Percentiles rank a stretch among this genome's conserved stretches.
Conservation (phyloP, 352 stramenopile genomes). For the Halophytophthora polymorphica region DNA sequence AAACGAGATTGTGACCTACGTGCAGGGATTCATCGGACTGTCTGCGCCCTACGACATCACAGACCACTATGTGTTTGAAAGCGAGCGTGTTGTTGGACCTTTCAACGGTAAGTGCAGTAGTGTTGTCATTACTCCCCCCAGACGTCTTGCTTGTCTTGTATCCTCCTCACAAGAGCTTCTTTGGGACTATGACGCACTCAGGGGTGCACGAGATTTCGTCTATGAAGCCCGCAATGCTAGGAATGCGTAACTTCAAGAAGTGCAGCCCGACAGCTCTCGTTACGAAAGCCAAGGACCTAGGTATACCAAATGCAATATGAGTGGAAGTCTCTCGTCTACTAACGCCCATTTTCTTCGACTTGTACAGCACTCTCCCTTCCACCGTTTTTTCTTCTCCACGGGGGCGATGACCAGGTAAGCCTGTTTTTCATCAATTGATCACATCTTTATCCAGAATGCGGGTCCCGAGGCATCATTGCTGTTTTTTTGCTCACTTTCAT, state of each 20-base stretch:
- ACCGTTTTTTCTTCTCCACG: constrained; percentile 57
- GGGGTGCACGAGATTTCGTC: constrained; percentile 72
- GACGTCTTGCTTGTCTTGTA: neutral
- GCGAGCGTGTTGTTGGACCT: constrained; percentile 45
- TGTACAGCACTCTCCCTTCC: constrained; percentile 35
- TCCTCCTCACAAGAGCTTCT: constrained; percentile 1
- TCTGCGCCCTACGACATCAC: constrained; percentile 67
- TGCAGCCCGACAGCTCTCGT: constrained; percentile 49
- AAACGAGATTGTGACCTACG: constrained; percentile 30
- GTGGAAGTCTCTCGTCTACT: neutral
- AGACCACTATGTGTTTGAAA: constrained; percentile 75
- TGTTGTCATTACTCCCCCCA: neutral
- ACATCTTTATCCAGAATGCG: too few relatives aligned
- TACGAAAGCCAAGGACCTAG: constrained; percentile 11
- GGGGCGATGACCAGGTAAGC: constrained; percentile 46
- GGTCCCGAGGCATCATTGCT: too few relatives aligned
- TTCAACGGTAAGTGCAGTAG: constrained; percentile 28
- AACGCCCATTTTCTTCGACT: neutral
- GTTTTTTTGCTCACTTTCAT: too few relatives aligned
- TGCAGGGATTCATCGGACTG: constrained; percentile 64
- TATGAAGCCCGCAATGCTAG: constrained; percentile 77
- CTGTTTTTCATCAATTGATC: too few relatives aligned
- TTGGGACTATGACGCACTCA: constrained; percentile 2
- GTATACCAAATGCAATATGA: constrained; percentile 10
- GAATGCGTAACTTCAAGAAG: constrained; percentile 48